Base-by-base conservation (phyloP, 371 early-diverging fungal genomes). In the Mortierella sp. region DNA sequence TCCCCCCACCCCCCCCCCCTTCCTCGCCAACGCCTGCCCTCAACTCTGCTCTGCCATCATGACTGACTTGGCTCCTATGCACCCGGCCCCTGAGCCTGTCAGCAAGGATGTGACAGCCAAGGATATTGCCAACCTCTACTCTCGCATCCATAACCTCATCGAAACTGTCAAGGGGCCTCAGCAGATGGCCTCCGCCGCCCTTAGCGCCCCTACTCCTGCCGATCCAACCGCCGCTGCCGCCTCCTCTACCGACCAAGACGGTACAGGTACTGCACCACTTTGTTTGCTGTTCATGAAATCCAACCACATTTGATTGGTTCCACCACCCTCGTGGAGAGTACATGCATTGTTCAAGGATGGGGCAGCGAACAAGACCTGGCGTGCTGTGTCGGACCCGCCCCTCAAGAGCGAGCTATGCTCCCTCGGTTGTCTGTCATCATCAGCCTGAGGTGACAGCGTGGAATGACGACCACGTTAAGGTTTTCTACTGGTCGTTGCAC, bases 71-170 rank as follows among this genome's bases (percentile, higher is more conserved):
- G 62, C 68, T 22, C 77, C 77, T 4, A 63, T 62, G 57, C 72
- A 67, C 54, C 72, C 72, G 47, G 62, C 73, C 6, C 63, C 79
- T 12, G 79, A 72, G 54, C 69, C 73, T 9, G 64, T 72, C 58
- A 73, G 73, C 74, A 79, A 81, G 56, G 79, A 82, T 48, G 79
- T 80, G 48, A 80, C 81, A 31, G 78, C 79, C 13, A 81, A 84
- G 63, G 83, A 85, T 58, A 87, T 87, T 67, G 82, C 84, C 48
- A 81, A 82, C 39, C 77, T 87, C 0, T 87, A 87, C 55, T 82
- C 84, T 9, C 82, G 83, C 40, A 65, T 87, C 44, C 84, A 86
- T 62, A 82, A 86, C 19, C 82, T 80, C 52, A 84, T 85, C 62
- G 84, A 84, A 45, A 82, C 82, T 47, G 80, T 78, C 49, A 72